Conservation (phyloP, 23 red algal genomes). For the Gracilaria caudata region DNA sequence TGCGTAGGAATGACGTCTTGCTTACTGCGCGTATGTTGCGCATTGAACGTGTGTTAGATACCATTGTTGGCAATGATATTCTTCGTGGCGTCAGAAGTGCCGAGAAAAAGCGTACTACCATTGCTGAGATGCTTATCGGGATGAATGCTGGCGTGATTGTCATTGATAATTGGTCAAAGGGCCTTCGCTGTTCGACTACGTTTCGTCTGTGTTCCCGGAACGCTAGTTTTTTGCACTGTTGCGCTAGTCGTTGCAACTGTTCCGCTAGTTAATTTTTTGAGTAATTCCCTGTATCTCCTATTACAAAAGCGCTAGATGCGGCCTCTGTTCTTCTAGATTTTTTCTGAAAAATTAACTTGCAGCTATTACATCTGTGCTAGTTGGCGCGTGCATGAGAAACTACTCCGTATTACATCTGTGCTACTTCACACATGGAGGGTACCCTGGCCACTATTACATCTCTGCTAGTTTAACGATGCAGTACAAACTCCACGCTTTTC, state of each 20-base stretch:
- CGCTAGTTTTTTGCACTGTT: neutral
- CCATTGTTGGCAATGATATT: slow-evolving; percentile 76
- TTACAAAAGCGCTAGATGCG: neutral
- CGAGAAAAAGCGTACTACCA: slow-evolving; percentile 91
- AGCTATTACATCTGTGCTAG: neutral
- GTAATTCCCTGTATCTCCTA: neutral
- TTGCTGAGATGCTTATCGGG: slow-evolving; percentile 90
- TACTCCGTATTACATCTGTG: neutral
- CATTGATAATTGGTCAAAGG: slow-evolving; percentile 87
- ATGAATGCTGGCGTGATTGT: slow-evolving; percentile 45
- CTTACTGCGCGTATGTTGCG: slow-evolving; percentile 62
- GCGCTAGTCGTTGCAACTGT: neutral
- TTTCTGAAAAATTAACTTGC: neutral
- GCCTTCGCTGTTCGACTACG: no score
- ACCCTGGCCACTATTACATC: neutral
- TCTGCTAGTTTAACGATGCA: no score
- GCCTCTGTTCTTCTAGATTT: neutral
- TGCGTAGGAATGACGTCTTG: slow-evolving; percentile 71
- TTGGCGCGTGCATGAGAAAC: neutral
- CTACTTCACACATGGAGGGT: neutral
- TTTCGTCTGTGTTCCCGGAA: neutral
- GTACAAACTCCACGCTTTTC: no score
- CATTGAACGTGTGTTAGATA: slow-evolving; percentile 71
- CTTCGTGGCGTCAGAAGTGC: slow-evolving; percentile 90
- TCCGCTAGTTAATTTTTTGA: slow-evolving; percentile 4